Base-by-base conservation (phyloP, 2,329 filamentous ascomycete species). In the Plectosphaerella sp. region DNA sequence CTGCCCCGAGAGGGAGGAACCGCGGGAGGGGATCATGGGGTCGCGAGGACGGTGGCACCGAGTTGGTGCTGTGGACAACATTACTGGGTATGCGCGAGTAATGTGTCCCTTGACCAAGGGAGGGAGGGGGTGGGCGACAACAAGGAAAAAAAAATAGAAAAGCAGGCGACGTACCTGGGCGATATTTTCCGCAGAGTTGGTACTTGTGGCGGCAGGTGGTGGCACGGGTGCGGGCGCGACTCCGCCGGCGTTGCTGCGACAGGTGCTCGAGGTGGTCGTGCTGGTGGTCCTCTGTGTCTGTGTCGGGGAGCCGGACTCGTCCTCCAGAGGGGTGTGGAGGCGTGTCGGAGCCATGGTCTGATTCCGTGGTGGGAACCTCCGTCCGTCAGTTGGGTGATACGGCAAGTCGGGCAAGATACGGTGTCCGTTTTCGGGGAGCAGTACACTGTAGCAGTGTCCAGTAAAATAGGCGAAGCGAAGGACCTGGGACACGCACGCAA, bases 271-370 rank as follows among this genome's bases (percentile, higher is more conserved):
- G 3, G 28, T 33, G 28, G 28, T 10, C 8, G 28, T 33, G 28
- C 41, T 20, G 8, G n/a, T 4, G 9, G 45, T 5, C 45, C 33
- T 20, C 41, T 43, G 55, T 20, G 47, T 20, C 41, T 43, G 55
- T 20, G 47, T 55, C 53, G 54, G 48, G 50, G 54, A 51, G 53
- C 22, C 53, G 53, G 54, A 41, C 54, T 55, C 48, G 37, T 42
- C 35, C 45, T 52, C 54, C 48, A 55, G 18, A 18, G n/a, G n/a
- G 18, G 41, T 18, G n/a, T 43, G 41, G 10, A 18, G 48, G 37
- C 48, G 50, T 33, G 53, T 45, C 53, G 53, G 54, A 50, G 53
- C 50, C 54, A 56, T 56, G 24, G 52, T 52, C 54, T 47, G 49
- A 37, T 39, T 39, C 14, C 28, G 11, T 12, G 28, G 28, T 33